These are phyloP conservation scores for Daldinia vernicosa DNA, from an alignment of 495 filamentous ascomycete species.

Conservation along the genomic window DNA sequence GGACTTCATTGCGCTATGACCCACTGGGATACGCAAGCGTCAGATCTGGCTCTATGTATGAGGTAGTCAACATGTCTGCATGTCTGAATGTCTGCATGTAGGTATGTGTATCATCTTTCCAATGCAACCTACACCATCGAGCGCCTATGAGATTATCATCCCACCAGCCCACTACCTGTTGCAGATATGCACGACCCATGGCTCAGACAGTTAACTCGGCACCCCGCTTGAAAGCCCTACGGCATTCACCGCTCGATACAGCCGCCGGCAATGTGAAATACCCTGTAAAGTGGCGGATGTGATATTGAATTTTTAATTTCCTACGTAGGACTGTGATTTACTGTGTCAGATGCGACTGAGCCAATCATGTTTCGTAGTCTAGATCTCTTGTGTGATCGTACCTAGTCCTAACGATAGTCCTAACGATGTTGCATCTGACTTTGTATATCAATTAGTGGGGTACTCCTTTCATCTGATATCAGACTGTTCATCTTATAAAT, in stretches of 20 bases:
- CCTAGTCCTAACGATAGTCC: conserved; percentile 3
- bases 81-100: background rate
- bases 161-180: conserved; percentile 7
- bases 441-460: conserved; percentile 9
- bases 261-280: background rate
- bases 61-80: background rate
- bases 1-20: conserved; percentile 2
- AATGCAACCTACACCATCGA: background rate
- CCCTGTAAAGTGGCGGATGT: conserved; percentile 6
- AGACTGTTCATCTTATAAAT: conserved; percentile 1
- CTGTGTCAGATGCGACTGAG: background rate
- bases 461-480: background rate
- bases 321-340: background rate
- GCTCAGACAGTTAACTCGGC: background rate
- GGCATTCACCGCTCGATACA: conserved; percentile 8
- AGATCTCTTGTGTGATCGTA: background rate
- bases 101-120: background rate
- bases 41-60: conserved; percentile 6
- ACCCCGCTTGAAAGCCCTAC: conserved; percentile 3
- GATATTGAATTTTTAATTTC: conserved; percentile 1
- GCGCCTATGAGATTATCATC: background rate
- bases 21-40: background rate
- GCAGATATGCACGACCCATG: background rate
- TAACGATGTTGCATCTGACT: conserved; percentile 3
- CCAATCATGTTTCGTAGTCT: background rate